A percentile compares a stretch with the other conserved stretches of the same genome.
phyloP scores from a whole-genome alignment of 2,329 filamentous ascomycete species.

The Diaporthe aspalathi region DNA sequence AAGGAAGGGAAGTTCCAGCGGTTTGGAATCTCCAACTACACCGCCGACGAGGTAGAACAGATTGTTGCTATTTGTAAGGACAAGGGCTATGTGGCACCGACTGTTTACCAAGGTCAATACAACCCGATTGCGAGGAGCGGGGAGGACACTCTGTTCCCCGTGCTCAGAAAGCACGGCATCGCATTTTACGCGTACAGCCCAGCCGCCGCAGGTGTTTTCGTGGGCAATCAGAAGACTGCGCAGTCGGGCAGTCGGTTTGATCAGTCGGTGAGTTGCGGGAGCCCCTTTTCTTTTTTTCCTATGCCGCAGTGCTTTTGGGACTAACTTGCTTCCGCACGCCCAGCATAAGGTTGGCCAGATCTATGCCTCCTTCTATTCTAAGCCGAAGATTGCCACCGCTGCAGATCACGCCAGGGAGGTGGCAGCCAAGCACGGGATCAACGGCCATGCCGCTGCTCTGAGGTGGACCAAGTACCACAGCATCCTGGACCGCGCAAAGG shows the following conservation, averaged over 20 bases:
- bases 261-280: slow-evolving; percentile 39
- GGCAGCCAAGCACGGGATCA: slow-evolving; percentile 50
- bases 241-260: slow-evolving; percentile 44
- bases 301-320: too few species aligned
- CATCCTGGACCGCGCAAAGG: slow-evolving; percentile 45
- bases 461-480: slow-evolving; percentile 55
- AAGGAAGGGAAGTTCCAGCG: slow-evolving; percentile 76
- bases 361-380: slow-evolving; percentile 45
- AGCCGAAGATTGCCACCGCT: slow-evolving; percentile 45
- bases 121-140: slow-evolving; percentile 54
- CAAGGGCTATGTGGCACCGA: slow-evolving; percentile 73
- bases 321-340: not conserved
- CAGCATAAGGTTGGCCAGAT: slow-evolving; percentile 41
- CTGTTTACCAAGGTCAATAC: slow-evolving; percentile 80
- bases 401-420: slow-evolving; percentile 44
- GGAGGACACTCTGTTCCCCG: slow-evolving; percentile 52
- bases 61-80: slow-evolving; percentile 73
- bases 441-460: slow-evolving; percentile 54
- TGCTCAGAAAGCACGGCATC: slow-evolving; percentile 50
- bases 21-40: slow-evolving; percentile 76
- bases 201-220: slow-evolving; percentile 38
- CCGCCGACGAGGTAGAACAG: slow-evolving; percentile 79
- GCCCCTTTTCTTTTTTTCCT: not conserved
- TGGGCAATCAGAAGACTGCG: slow-evolving; percentile 43
- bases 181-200: slow-evolving; percentile 51